phyloP scores from a whole-genome alignment of 2,329 filamentous ascomycete species.

The Geosmithia morbida region DNA sequence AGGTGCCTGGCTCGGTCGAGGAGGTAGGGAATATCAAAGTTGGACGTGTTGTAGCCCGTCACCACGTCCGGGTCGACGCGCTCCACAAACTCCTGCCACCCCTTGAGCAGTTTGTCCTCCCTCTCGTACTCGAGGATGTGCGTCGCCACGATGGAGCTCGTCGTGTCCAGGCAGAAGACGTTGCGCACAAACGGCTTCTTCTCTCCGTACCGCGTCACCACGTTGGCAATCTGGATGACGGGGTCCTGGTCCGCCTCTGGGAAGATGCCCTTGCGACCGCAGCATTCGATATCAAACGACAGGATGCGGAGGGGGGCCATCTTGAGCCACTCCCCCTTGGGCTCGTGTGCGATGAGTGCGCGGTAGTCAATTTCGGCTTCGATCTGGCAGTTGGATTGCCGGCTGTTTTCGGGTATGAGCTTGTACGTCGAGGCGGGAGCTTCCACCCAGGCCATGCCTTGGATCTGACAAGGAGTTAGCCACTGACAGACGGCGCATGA shows the following conservation, averaged over 20 bases:
- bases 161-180: slow-evolving; percentile 88
- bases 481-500: slow-evolving; percentile 2
- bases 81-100: slow-evolving; percentile 81
- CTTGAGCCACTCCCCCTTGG: slow-evolving; percentile 92
- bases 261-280: slow-evolving; percentile 93
- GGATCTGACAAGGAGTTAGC: slow-evolving; percentile 36
- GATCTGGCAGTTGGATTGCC: slow-evolving; percentile 91
- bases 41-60: slow-evolving; percentile 96
- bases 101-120: slow-evolving; percentile 81
- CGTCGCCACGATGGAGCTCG: slow-evolving; percentile 87
- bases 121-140: slow-evolving; percentile 72
- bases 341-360: slow-evolving; percentile 73
- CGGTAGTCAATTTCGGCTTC: slow-evolving; percentile 75
- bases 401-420: slow-evolving; percentile 48
- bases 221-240: slow-evolving; percentile 95
- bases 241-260: slow-evolving; percentile 85
- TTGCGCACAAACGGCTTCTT: slow-evolving; percentile 92
- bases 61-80: slow-evolving; percentile 93
- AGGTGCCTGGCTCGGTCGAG: slow-evolving; percentile 77
- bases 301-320: slow-evolving; percentile 88
- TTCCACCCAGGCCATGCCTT: slow-evolving; percentile 97
- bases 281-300: slow-evolving; percentile 98
- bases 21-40: slow-evolving; percentile 97
- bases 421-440: slow-evolving; percentile 60
- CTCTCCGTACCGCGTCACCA: slow-evolving; percentile 90